Conservation (phyloP, 257 asterid genomes). For the Penstemon newberryi region DNA sequence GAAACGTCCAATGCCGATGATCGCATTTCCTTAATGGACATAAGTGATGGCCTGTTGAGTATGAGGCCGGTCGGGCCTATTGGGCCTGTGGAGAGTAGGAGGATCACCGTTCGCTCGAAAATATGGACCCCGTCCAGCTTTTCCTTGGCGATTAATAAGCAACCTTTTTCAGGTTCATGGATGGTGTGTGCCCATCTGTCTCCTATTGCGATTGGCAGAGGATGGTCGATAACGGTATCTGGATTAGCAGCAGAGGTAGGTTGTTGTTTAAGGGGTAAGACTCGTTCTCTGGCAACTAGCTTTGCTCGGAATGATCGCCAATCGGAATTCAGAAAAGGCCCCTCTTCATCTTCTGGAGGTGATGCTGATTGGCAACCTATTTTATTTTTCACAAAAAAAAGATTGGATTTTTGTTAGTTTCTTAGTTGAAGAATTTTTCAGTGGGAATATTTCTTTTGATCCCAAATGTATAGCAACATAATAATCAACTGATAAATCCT, state of each 20-base stretch:
- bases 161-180: constrained; percentile 83
- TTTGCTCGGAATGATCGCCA: constrained; percentile 86
- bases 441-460: background rate
- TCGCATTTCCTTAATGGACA: constrained; percentile 86
- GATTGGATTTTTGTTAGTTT: constrained; percentile 10
- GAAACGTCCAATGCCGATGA: constrained; percentile 50
- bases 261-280: constrained; percentile 29
- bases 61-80: constrained; percentile 72
- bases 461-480: background rate
- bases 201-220: constrained; percentile 37
- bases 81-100: constrained; percentile 61
- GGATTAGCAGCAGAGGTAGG: constrained; percentile 36
- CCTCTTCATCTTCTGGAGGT: constrained; percentile 59
- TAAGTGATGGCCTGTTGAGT: constrained; percentile 83
- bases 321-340: constrained; percentile 41
- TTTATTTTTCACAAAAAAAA: background rate
- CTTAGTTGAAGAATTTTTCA: background rate
- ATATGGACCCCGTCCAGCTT: constrained; percentile 90
- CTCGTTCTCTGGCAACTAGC: constrained; percentile 55
- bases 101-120: constrained; percentile 74
- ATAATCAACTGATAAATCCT: background rate
- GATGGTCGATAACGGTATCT: constrained; percentile 29
- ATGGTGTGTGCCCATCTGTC: constrained; percentile 82
- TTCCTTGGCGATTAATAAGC: constrained; percentile 71
- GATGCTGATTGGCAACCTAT: constrained; percentile 55